Base-by-base conservation (phyloP, 2,329 filamentous ascomycete species). In the Penicillium sp. region DNA sequence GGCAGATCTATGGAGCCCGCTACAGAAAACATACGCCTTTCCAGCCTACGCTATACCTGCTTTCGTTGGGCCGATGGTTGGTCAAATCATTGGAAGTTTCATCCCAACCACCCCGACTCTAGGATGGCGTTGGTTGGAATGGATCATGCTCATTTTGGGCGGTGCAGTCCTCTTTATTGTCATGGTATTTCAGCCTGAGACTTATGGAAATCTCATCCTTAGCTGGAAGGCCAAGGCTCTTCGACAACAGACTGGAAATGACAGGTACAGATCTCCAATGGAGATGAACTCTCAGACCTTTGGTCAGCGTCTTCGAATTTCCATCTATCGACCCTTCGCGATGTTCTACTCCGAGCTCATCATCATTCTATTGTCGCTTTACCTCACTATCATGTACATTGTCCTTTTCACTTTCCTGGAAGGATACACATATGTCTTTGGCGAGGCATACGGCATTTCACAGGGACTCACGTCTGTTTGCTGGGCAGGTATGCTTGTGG, bases 381-480 rank as follows among this genome's bases (percentile, higher is more conserved):
- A 72, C 42, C 47, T 72, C 18, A 60, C 57, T 0, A 48, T 67
- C 3, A 49, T 72, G 3, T 72, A 67, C 40, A 64, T 70, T 44
- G 55, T 71, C 34, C 64, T 72, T 5, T 72, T 69, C 48, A 65
- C 65, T 6, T 70, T 70, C 53, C 48, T 70, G 5, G 75, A 78
- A 7, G 79, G 79, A 2, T 81, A 79, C 60, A 73, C 75, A 13
- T 80, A 75, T 63, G 75, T 82, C 57, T 82, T 83, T 67, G 67
- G 69, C 21, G 66, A 78, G 0, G 79, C 76, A 0, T 79, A 83
- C 59, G 69, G 70, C n/a, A 73, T 79, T 24, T 77, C 75, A 0
- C 62, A 75, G 39, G 77, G 77, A 1, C 57, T 80, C 10, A 78
- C 75, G 3, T 77, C 75, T 22, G 66, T 80, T 1, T 74, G 70